phyloP scores from a whole-genome alignment of 2,329 filamentous ascomycete species.

The Hypoxylon sp. region DNA sequence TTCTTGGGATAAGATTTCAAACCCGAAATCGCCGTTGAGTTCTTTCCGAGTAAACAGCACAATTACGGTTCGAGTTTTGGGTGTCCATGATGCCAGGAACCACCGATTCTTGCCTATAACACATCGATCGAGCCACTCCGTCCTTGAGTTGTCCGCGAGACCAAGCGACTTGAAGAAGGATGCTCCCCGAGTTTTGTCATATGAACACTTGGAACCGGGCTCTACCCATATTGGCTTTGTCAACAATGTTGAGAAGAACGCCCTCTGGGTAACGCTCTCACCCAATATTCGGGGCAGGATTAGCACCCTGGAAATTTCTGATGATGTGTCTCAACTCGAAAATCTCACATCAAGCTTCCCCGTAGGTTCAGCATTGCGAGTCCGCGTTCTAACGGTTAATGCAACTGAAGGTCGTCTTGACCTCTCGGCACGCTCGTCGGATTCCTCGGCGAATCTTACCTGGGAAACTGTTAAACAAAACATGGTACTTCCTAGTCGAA shows the following conservation, averaged over 20 bases:
- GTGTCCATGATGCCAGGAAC: slow-evolving; percentile 89
- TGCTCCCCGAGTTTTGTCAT: slow-evolving; percentile 66
- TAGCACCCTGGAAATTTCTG: slow-evolving; percentile 84
- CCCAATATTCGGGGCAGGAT: slow-evolving; percentile 89
- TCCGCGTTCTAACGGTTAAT: slow-evolving; percentile 82
- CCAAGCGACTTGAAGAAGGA: slow-evolving; percentile 70
- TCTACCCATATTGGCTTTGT: slow-evolving; percentile 85
- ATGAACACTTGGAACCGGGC: slow-evolving; percentile 80
- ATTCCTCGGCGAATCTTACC: slow-evolving; percentile 68
- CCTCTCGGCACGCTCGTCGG: slow-evolving; percentile 79
- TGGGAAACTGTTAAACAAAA: slow-evolving; percentile 81
- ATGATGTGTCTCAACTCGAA: slow-evolving; percentile 83
- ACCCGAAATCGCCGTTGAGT: slow-evolving; percentile 83
- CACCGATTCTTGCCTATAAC: slow-evolving; percentile 93
- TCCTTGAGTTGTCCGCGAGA: slow-evolving; percentile 90
- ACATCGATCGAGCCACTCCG: slow-evolving; percentile 83
- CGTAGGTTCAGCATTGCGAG: slow-evolving; percentile 86
- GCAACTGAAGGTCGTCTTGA: slow-evolving; percentile 81
- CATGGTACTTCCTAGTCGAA: slow-evolving; percentile 83
- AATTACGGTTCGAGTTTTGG: slow-evolving; percentile 82
- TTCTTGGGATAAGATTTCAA: slow-evolving; percentile 85
- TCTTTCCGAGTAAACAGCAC: slow-evolving; percentile 79
- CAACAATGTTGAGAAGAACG: slow-evolving; percentile 86
- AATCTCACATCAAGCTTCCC: slow-evolving; percentile 86
- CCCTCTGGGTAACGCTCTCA: slow-evolving; percentile 90